A percentile compares a stretch with the other conserved stretches of the same genome.
Conservation (phyloP, 176 grass and related monocot genomes). For the Tuctoria greenei region DNA sequence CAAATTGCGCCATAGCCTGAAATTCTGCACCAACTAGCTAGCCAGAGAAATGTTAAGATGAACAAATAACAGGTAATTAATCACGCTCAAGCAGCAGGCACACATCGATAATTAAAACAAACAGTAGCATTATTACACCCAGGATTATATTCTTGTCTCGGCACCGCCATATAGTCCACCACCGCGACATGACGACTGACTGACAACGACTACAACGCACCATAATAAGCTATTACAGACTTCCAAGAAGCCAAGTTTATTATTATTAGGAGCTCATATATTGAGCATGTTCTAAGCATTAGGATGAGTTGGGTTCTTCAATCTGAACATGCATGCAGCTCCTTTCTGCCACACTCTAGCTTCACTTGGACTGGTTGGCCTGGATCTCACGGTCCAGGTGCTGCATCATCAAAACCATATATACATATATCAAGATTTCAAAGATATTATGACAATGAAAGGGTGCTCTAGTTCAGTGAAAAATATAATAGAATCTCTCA, state of each 20-base stretch:
- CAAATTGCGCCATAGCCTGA: too few species aligned
- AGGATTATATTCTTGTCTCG: too few species aligned
- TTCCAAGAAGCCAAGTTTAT: slow-evolving; percentile 5
- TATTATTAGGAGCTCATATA: background rate
- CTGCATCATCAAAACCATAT: slow-evolving; percentile 42
- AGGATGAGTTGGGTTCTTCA: background rate
- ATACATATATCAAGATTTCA: background rate
- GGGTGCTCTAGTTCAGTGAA: background rate
- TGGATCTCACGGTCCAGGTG: slow-evolving; percentile 57
- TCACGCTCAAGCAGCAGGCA: too few species aligned
- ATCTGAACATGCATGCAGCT: slow-evolving; percentile 30
- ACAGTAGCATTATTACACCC: too few species aligned
- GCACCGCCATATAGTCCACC: too few species aligned
- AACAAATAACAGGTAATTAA: too few species aligned
- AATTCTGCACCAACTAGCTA: too few species aligned
- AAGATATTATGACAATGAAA: background rate
- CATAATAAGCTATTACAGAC: slow-evolving; percentile 29
- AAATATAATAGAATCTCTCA: background rate
- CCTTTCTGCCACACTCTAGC: background rate
- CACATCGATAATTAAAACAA: too few species aligned
- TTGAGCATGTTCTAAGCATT: slow-evolving; percentile 25
- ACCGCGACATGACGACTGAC: too few species aligned
- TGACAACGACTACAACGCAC: background rate
- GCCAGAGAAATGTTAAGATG: too few species aligned
- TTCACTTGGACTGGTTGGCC: slow-evolving; percentile 35